Evolutionary conservation across 768 basidiomycete genomes (phyloP), one percentile per base, ranked within the genome.

Genomic region (Sarcodon aspratus): DNA sequence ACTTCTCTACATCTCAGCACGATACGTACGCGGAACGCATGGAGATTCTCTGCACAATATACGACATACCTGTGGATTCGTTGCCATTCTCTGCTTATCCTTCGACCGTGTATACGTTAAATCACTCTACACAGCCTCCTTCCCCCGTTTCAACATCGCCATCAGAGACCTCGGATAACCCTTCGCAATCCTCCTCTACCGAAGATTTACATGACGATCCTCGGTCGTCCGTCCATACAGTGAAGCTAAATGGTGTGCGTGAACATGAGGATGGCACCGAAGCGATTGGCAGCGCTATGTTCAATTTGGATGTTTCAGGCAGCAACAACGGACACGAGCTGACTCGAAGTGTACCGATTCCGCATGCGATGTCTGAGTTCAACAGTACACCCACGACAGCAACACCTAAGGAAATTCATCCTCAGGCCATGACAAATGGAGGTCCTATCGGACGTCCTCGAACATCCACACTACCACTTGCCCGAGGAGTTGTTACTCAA

Each of bases 21-120:
- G 92, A 95, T 64, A 94, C 92, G 8, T 95, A 95, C 63, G 89
- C 87, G 50, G 89, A 95, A 64, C 79, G 92, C 46, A 91, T 95
- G 85, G 85, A 87, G 59, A 92, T 94, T 59, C 75, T 95, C 48
- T 87, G 85, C 57, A 74, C 88, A 54, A 90, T 91, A 53, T 92
- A 92, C 69, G 84, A 80, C 63, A 89, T 92, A 63, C 85, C 85
- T 21, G 75, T 84, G 40, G 75, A 79, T 40, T 82, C 83, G 17
- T 73, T 84, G 9, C 74, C 78, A 27, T 63, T 78, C 12, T 72
- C 76, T 7, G 57, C 72, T 45, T 77, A 76, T 62, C 62, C 71
- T 18, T 65, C 71, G 36, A 65, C 68, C 43, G 21, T 27, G 21
- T 27, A 27, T 27, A 27, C 21, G 21, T 27, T 5, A 27, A 42